Evolutionary conservation across 345 rosid species (phyloP), one percentile per base, ranked within the genome.

Genomic region (Populus davidiana): DNA sequence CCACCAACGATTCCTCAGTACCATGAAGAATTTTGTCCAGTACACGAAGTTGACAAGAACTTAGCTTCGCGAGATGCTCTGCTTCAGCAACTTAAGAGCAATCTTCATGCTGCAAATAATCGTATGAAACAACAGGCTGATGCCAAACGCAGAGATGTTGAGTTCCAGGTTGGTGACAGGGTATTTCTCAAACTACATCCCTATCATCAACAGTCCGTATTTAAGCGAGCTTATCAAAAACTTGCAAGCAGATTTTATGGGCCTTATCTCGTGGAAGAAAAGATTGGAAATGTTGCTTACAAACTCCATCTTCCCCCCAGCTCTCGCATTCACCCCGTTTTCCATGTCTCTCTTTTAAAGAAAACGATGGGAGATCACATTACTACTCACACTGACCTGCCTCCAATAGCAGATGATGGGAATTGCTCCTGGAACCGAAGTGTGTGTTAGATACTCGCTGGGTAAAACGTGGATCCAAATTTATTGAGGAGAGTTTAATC

Each of bases 91-190:
- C 54, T 63, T 2, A 64, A 41, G 2, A 20, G 1, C 1, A 74
- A 27, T 27, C 8, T 61, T 4, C 1, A n/a, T n/a, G 10, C 61
- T 5, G 0, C 70, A 0, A 38, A 62, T 11, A 31, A 56, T 4
- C 3, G 5, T 0, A 59, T 73, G 68, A 61, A 36, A 21, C 50
- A 73, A 21, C 25, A 41, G 1, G 70, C 27, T 0, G 29, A 74
- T 63, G 1, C 21, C 0, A 43, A 64, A 8, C 0, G 29, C 0
- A 0, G 11, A 3, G 70, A 62, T 2, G 0, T 38, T 3, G 39
- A 74, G 0, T 74, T 62, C 17, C 1, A 41, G 0, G 17, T 62
- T 0, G 31, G 12, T 2, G 76, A 73, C 12, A 9, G 1, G 0
- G 67, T 73, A 2, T 61, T 73, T 36, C 11, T 73, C 1, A 35